phyloP scores from a whole-genome alignment of 257 asterid genomes.

The Fraxinus excelsior region DNA sequence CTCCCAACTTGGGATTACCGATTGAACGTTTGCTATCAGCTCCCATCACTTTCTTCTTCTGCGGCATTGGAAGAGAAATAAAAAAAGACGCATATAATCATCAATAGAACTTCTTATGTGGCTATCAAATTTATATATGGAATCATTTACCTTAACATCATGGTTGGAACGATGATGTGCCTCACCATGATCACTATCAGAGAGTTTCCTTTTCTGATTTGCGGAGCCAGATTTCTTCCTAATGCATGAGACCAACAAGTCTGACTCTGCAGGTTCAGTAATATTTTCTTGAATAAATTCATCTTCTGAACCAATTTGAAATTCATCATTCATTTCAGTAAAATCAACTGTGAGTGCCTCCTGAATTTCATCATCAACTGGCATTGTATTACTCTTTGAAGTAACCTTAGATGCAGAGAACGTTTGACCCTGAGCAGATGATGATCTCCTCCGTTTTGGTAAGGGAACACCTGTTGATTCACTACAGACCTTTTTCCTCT shows the following conservation, averaged over 20 bases:
- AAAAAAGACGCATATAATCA: slow-evolving; percentile 19
- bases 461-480: slow-evolving; percentile 63
- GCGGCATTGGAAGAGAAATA: slow-evolving; percentile 31
- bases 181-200: slow-evolving; percentile 44
- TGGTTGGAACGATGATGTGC: slow-evolving; percentile 37
- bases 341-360: slow-evolving; percentile 37
- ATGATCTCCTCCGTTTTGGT: slow-evolving; percentile 79
- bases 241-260: slow-evolving; percentile 45
- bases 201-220: slow-evolving; percentile 60
- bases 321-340: slow-evolving; percentile 52
- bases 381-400: slow-evolving; percentile 46
- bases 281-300: slow-evolving; percentile 39
- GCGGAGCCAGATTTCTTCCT: slow-evolving; percentile 46
- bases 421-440: slow-evolving; percentile 57
- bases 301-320: slow-evolving; percentile 57
- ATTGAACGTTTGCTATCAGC: slow-evolving; percentile 37
- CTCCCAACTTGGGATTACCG: slow-evolving; percentile 51
- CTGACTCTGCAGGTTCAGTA: slow-evolving; percentile 56
- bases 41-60: slow-evolving; percentile 57
- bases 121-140: slow-evolving; percentile 16
- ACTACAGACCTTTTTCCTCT: slow-evolving; percentile 55
- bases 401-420: slow-evolving; percentile 30
- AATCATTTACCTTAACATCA: slow-evolving; percentile 60
- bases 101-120: slow-evolving; percentile 7
- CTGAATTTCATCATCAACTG: slow-evolving; percentile 24